Base-by-base conservation (phyloP, 768 basidiomycete species). In the Basidioascus undulatus region DNA sequence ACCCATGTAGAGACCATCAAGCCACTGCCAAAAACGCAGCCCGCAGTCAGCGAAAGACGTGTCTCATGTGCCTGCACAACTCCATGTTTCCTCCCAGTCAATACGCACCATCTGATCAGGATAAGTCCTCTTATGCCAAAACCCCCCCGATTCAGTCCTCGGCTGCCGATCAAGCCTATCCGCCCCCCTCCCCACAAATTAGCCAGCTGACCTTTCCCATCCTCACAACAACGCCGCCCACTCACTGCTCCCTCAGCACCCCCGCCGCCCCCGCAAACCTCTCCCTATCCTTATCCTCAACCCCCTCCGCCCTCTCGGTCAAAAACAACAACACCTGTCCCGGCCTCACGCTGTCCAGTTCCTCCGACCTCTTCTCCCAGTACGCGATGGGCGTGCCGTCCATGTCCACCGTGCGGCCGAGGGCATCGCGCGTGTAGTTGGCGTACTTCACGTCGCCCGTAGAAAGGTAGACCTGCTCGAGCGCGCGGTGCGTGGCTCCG, bases 1-100 rank as follows among this genome's bases (percentile, higher is more conserved):
- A n/a, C n/a, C 63, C 64, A 66, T 65, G 51, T 65, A 66, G 9
- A 65, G 56, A 4, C 64, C 63, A 42, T 64, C 62, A 10, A 65
- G 55, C 62, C 62, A 65, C 5, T 20, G 61, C 64, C 64, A 60
- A n/a, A n/a, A n/a, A n/a, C n/a, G n/a, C n/a, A n/a, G n/a, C n/a
- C n/a, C n/a, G n/a, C n/a, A n/a, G n/a, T n/a, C n/a, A n/a, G n/a
- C n/a, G n/a, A n/a, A n/a, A n/a, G n/a, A n/a, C n/a, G n/a, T n/a
- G n/a, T n/a, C n/a, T n/a, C n/a, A n/a, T n/a, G n/a, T n/a, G n/a
- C n/a, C n/a, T n/a, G n/a, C n/a, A n/a, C n/a, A n/a, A n/a, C n/a
- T n/a, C n/a, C n/a, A n/a, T n/a, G n/a, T n/a, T n/a, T n/a, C n/a
- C n/a, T n/a, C n/a, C n/a, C n/a, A n/a, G n/a, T n/a, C n/a, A n/a